Evolutionary conservation across 2,329 filamentous ascomycete genomes (phyloP).

Genomic region (Fusarium sp.): DNA sequence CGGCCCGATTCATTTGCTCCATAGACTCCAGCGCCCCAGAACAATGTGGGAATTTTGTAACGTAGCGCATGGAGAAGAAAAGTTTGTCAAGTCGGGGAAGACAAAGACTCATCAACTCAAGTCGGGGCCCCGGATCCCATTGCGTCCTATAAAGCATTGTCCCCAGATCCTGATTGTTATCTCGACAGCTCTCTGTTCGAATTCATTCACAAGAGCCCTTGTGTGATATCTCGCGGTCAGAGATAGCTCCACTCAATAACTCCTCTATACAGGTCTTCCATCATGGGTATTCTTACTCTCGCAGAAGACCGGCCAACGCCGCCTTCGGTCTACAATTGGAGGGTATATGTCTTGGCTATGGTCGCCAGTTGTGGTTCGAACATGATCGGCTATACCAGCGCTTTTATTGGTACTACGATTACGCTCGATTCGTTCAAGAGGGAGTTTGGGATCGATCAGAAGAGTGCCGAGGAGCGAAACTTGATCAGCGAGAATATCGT

Average conservation of each 20-base stretch:
- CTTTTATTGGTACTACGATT: slow-evolving; percentile 77
- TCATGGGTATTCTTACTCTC: slow-evolving; percentile 52
- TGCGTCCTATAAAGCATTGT: slow-evolving; percentile 19
- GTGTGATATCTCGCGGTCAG: too few species aligned
- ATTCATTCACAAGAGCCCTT: too few species aligned
- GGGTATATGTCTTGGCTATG: slow-evolving; percentile 51
- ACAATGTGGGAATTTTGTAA: slow-evolving; percentile 22
- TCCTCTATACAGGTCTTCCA: neutral
- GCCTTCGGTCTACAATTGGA: slow-evolving; percentile 55
- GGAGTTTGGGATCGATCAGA: slow-evolving; percentile 69
- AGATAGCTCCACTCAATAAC: neutral
- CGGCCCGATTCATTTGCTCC: slow-evolving; percentile 30
- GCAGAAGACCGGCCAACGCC: slow-evolving; percentile 56
- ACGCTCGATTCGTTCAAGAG: slow-evolving; percentile 70
- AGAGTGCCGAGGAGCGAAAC: slow-evolving; percentile 59
- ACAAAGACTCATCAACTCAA: slow-evolving; percentile 7
- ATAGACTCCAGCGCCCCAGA: slow-evolving; percentile 21
- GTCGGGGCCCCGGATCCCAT: slow-evolving; percentile 30
- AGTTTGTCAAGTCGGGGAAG: slow-evolving; percentile 24
- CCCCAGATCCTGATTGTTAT: neutral
- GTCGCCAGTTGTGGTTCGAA: slow-evolving; percentile 57
- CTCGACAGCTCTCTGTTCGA: slow-evolving; percentile 6
- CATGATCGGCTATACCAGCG: slow-evolving; percentile 61
- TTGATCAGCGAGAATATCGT: slow-evolving; percentile 54
- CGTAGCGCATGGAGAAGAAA: slow-evolving; percentile 30